These are phyloP conservation scores for Solanum gandarillasii DNA, from an alignment of 257 asterid species.

Conservation along the genomic window DNA sequence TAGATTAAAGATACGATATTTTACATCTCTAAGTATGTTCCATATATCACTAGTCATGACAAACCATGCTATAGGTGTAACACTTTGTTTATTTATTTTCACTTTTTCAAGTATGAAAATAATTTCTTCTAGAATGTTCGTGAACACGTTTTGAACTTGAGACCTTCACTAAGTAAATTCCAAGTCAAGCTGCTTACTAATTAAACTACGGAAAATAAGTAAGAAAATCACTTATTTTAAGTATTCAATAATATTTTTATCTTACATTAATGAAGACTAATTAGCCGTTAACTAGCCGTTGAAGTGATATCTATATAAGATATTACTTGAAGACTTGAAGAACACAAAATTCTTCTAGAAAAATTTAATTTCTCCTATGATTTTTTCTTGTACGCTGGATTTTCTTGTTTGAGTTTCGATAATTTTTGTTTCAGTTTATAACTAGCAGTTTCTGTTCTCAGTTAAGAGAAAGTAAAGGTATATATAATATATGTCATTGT, in stretches of 20 bases:
- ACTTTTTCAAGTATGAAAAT: no score
- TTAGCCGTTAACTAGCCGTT: background rate
- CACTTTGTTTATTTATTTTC: no score
- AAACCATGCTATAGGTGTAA: background rate
- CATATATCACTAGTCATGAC: background rate
- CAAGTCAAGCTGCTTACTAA: background rate
- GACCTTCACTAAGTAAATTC: accelerated
- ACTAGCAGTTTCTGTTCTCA: background rate
- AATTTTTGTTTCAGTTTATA: background rate
- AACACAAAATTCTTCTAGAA: background rate
- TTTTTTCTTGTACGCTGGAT: background rate
- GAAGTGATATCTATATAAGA: background rate
- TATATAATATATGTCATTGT: background rate
- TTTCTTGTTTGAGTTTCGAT: background rate
- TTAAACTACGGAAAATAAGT: no score
- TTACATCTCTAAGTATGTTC: no score
- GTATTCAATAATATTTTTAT: background rate
- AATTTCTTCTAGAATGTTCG: background rate
- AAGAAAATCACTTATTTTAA: background rate
- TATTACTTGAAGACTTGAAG: background rate
- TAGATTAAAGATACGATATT: no score
- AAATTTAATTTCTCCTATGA: background rate
- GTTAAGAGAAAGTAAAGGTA: background rate
- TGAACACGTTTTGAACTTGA: background rate
- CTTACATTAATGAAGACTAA: background rate